phyloP scores from a whole-genome alignment of 345 rosid genomes.

The Eucalyptus marginata region DNA sequence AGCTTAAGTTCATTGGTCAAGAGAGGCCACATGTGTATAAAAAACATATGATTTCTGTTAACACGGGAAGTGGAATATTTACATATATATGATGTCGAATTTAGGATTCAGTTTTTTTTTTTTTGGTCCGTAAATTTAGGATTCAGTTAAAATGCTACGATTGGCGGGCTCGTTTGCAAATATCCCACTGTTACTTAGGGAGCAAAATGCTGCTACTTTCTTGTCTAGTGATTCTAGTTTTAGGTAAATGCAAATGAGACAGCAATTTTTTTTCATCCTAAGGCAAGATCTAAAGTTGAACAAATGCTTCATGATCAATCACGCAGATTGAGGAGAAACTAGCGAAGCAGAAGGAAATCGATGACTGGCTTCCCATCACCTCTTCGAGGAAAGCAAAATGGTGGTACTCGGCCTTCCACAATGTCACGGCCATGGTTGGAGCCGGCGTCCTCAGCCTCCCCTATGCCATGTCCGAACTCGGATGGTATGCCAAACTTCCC shows the following conservation, averaged over 20 bases:
- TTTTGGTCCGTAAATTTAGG: too few relatives aligned
- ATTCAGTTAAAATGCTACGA: background rate
- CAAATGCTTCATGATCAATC: background rate
- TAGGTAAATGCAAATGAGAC: background rate
- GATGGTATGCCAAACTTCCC: slow-evolving; percentile 27
- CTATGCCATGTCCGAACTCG: slow-evolving; percentile 63
- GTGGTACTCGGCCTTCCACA: slow-evolving; percentile 86
- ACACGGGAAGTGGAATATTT: background rate
- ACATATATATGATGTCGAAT: background rate
- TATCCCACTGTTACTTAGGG: background rate
- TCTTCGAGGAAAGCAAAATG: slow-evolving; percentile 66
- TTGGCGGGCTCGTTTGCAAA: background rate
- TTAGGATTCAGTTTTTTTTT: background rate
- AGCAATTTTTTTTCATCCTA: background rate
- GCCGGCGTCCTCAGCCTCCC: slow-evolving; percentile 80
- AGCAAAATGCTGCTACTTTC: background rate
- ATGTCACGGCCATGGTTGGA: slow-evolving; percentile 85
- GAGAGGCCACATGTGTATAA: background rate
- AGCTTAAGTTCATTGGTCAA: background rate
- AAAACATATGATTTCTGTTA: background rate
- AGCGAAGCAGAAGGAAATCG: slow-evolving; percentile 42
- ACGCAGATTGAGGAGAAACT: slow-evolving; percentile 4
- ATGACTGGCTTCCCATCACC: slow-evolving; percentile 66
- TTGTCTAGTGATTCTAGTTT: background rate
- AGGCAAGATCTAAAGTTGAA: background rate